Evolutionary conservation across 306 rosid species (phyloP).

Genomic region (Dalbergia oliveri): DNA sequence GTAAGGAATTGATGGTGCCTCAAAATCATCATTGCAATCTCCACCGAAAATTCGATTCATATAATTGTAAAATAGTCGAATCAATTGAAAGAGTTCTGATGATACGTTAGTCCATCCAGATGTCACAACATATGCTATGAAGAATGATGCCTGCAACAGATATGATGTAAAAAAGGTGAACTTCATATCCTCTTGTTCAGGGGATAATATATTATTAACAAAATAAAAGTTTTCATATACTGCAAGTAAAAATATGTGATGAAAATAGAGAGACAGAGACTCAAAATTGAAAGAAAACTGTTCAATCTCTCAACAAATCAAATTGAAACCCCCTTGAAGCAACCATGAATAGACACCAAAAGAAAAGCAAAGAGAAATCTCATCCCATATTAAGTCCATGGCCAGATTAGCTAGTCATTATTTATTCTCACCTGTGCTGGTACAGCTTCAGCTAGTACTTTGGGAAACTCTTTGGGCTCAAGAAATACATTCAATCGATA

Average conservation of each 20-base stretch:
- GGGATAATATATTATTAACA: slow-evolving; percentile 13
- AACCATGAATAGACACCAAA: too few species aligned
- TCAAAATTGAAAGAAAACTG: too few species aligned
- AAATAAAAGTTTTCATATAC: slow-evolving; percentile 1
- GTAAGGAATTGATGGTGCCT: slow-evolving; percentile 73
- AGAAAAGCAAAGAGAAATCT: too few species aligned
- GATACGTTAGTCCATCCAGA: slow-evolving; percentile 74
- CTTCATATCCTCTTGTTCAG: slow-evolving; percentile 22
- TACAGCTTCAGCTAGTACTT: slow-evolving; percentile 82
- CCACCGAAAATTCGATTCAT: slow-evolving; percentile 55
- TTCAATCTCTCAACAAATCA: too few species aligned
- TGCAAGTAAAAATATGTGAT: background rate
- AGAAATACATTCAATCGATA: slow-evolving; percentile 67
- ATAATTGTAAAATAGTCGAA: slow-evolving; percentile 57
- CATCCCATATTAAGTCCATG: too few species aligned
- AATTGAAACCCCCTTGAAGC: too few species aligned
- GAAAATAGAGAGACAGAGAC: too few species aligned
- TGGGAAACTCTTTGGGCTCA: slow-evolving; percentile 81
- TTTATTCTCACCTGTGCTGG: slow-evolving; percentile 76
- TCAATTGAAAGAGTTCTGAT: slow-evolving; percentile 69
- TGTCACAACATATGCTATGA: slow-evolving; percentile 72
- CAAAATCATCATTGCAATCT: slow-evolving; percentile 56
- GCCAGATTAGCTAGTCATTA: background rate
- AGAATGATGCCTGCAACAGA: slow-evolving; percentile 86
- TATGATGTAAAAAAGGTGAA: slow-evolving; percentile 35